Base-by-base conservation (phyloP, 495 filamentous ascomycete species). In the Stereocaulon alpinum region DNA sequence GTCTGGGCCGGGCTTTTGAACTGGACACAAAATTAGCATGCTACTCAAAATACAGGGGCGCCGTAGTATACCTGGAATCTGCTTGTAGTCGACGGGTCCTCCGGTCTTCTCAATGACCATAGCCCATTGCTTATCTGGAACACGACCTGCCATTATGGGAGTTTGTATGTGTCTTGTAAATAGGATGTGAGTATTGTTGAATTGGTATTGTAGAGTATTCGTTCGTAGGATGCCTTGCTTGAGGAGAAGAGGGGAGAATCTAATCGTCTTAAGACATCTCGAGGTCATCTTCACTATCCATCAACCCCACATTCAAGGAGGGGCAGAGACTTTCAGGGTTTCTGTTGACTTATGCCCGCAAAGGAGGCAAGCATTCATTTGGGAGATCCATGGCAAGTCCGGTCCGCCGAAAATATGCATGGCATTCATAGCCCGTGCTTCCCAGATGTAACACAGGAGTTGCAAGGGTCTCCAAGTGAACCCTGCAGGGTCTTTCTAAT, bases 111-210 rank as follows among this genome's bases (percentile, higher is more conserved):
- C 86, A 63, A 89, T 79, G 56, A 96, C 87, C 71, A 91, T 87
- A 10, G 91, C 91, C 88, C 83, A 88, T 76, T 96, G 91, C 68
- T 80, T 83, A 37, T 77, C 79, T 37, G 89, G 89, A 65, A 95
- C 40, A 5, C 60, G 20, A 11, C 41, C 34, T 37, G 63, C 40
- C 65, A 67, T 67, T 42, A 14, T 64, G 47, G n/a, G 3, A 9
- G 4, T 22, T 3, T 51, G 15, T 1, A 41, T 56, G 10, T 29
- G 3, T 41, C 17, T 9, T 34, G 0, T 20, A 11, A 18, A 18
- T 24, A 9, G 17, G 20, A n/a, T 12, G 47, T 30, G 37, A 11
- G 20, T 27, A 11, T 41, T 9, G 0, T 59, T 24, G 37, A 59
- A 27, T 43, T 22, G 22, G 12, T 22, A 0, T 32, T 44, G 24